Conservation (phyloP, 1,139 yeast genomes). For the Suhomyces guaymorum region DNA sequence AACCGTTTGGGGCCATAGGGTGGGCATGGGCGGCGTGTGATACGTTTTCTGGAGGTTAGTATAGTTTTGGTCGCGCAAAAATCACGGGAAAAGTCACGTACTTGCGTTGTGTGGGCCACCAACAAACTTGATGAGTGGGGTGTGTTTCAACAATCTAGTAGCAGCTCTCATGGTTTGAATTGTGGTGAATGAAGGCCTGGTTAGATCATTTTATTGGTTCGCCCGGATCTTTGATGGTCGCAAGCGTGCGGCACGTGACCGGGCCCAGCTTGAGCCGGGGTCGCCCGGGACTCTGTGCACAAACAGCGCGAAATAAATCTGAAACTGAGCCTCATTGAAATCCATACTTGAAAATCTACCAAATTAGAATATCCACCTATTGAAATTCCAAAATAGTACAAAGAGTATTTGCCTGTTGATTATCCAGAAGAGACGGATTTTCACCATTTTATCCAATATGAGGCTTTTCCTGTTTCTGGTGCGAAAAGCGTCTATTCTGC, state of each 20-base stretch:
- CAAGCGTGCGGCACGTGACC: constrained; percentile 1
- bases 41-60: constrained; percentile 29
- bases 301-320: no score
- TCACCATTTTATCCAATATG: no score
- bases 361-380: no score
- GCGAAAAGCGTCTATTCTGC: no score
- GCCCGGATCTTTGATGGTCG: neutral
- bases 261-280: neutral
- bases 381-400: no score
- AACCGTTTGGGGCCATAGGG: constrained; percentile 55
- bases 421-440: no score
- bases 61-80: neutral
- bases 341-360: no score
- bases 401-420: no score
- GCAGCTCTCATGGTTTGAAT: constrained; percentile 32
- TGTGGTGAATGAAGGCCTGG: constrained; percentile 1
- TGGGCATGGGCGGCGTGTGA: constrained; percentile 36
- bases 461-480: no score
- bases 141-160: constrained; percentile 39
- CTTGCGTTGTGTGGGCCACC: constrained; percentile 60
- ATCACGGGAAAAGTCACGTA: constrained; percentile 16
- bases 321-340: no score
- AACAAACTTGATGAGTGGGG: constrained; percentile 62
- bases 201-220: constrained; percentile 7
- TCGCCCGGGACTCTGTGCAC: constrained; percentile 1